Evolutionary conservation across 331 rosid genomes (phyloP).

Genomic region (Saraca asoca): DNA sequence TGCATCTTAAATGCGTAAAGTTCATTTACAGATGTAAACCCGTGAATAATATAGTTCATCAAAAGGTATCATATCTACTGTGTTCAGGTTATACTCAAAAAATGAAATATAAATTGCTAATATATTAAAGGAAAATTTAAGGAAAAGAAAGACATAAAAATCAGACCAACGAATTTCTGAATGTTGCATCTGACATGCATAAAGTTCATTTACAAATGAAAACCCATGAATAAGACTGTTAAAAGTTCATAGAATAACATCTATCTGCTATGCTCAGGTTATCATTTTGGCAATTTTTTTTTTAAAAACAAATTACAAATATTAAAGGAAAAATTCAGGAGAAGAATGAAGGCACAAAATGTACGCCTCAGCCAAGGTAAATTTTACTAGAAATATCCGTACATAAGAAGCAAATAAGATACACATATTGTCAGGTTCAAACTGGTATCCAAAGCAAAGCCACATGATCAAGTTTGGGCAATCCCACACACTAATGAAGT

Average conservation of each 20-base stretch:
- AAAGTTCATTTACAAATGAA: no score
- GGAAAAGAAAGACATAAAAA: no score
- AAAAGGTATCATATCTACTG: slow-evolving; percentile 7
- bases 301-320: background rate
- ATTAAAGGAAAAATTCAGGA: background rate
- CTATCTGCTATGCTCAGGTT: no score
- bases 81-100: no score
- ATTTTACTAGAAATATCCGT: no score
- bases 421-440: background rate
- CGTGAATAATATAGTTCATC: background rate
- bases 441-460: background rate
- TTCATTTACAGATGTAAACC: background rate
- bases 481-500: background rate
- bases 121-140: no score
- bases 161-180: no score
- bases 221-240: no score
- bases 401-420: slow-evolving; percentile 19
- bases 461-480: background rate
- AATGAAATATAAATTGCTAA: no score
- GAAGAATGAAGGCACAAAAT: background rate
- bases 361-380: background rate
- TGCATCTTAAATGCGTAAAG: background rate
- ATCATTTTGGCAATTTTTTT: no score
- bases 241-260: no score
- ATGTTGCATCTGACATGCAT: no score